Base-by-base conservation (phyloP, 352 stramenopile species). In the Phytophthora multivora region DNA sequence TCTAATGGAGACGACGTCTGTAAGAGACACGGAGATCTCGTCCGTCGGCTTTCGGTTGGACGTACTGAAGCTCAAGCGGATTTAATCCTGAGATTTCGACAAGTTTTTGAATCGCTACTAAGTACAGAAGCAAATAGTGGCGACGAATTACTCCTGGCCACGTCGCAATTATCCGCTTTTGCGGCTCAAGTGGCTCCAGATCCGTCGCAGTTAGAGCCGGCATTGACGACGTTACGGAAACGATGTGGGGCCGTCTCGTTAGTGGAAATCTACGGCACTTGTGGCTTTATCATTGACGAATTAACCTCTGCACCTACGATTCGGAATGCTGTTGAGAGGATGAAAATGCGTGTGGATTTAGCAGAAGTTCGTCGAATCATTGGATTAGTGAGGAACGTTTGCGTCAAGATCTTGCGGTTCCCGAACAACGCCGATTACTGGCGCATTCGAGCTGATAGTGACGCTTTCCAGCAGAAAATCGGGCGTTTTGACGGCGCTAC, bases 351-450 rank as follows among this genome's bases (percentile, higher is more conserved):
- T 7, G 58, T 77, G 0, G 80, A 91, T 3, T 53, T 77, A 4
- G 51, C 61, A 2, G 79, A 87, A 18, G 77, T 88, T 4, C 77
- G 83, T 11, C 69, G 80, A 0, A 77, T 91, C 11, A 74, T 91
- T 18, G 55, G 57, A 0, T 43, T 90, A 1, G 53, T 87, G 2
- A 59, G 77, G 3, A 89, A 71, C 36, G 62, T 91, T 6, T 90
- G 80, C 35, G 52, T 89, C 1, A 90, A 91, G 59, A 72, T 91
- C 3, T 52, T 91, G 25, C 74, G 80, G 4, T 91, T 87, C 43
- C 83, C 83, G 2, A 82, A 91, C 47, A 89, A 91, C 25, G 65
- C 78, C 2, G 80, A 89, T 26, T 91, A 91, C 49, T 91, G 83
- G 83, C 61, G 83, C 5, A 61, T 91, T 31, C 83, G 83, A 25